A percentile compares a stretch with the other conserved stretches of the same genome.
phyloP scores from a whole-genome alignment of 345 rosid species.

The Eucalyptus brandiana region DNA sequence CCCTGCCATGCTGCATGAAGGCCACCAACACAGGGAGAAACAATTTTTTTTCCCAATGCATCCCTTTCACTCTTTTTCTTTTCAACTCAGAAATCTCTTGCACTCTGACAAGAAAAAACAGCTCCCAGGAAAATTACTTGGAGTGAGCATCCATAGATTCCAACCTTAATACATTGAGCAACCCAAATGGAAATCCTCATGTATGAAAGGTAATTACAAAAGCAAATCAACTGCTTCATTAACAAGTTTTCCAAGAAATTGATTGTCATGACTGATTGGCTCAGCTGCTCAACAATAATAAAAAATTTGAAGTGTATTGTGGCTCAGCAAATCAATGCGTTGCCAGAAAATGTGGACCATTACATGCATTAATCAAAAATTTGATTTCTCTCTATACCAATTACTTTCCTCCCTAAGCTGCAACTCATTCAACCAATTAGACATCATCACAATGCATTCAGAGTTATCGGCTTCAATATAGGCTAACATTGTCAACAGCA shows the following conservation, averaged over 20 bases:
- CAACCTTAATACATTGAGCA: background rate
- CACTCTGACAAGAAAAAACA: background rate
- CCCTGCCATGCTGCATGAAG: background rate
- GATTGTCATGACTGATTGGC: background rate
- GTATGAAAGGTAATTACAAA: background rate
- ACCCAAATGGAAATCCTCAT: background rate
- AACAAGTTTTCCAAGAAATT: background rate
- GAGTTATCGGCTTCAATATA: background rate
- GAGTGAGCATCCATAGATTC: background rate
- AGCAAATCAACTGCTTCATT: background rate
- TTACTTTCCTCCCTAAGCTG: background rate
- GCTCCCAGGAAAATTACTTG: background rate
- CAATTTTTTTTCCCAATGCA: background rate
- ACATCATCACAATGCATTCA: background rate
- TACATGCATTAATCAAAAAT: background rate
- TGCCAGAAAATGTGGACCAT: background rate
- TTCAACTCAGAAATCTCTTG: background rate
- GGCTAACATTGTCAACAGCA: background rate
- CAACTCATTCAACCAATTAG: background rate
- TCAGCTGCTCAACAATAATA: background rate
- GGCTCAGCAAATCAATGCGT: background rate
- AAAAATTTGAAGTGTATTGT: no score
- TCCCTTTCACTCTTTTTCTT: background rate
- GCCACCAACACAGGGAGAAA: background rate
- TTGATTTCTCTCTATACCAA: background rate